Base-by-base conservation (phyloP, 768 basidiomycete genomes). In the Mycena kentingensis region DNA sequence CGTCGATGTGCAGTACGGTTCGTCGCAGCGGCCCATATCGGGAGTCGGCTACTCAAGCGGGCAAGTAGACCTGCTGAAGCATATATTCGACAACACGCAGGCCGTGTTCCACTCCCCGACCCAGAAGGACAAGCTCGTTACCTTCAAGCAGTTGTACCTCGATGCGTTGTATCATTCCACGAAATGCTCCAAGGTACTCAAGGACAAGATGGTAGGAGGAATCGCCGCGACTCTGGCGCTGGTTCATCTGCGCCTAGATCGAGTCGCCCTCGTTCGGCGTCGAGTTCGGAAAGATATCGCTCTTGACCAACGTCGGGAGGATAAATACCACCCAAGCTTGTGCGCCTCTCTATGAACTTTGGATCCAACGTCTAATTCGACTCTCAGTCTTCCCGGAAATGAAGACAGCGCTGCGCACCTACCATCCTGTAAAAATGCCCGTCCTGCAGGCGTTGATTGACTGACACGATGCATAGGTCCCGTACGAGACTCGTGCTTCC, bases 251-350 rank as follows among this genome's bases (percentile, higher is more conserved):
- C n/a, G n/a, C n/a, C n/a, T n/a, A n/a, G n/a, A n/a, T n/a, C 45
- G 88, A 92, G 49, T 87, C 82, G 1, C 88, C 88, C 13, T 82
- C 82, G 6, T 92, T 90, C 67, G 85, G 84, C 5, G 72, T 84
- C 58, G 90, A 90, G 68, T 81, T 92, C 46, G 87, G 86, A 46
- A 92, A 93, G 71, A 82, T 94, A 31, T 85, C 88, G 24, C 76
- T 94, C 28, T 75, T 94, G 47, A 90, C 91, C 46, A 96, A 96
- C 64, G 88, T 93, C 41, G 93, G 93, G 22, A 77, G 91, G 57
- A 90, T 95, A 70, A 95, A 94, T 65, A 95, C 93, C 32, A 94
- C 93, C 27, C 86, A 93, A 83, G 91, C 91, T 46, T 87, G 84
- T 88, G 70, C 74, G 84, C 55, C 49, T 54, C 46, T 50, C 39